These are phyloP conservation scores for Hypholoma fasciculare DNA, from an alignment of 768 basidiomycete species.

Conservation along the genomic window DNA sequence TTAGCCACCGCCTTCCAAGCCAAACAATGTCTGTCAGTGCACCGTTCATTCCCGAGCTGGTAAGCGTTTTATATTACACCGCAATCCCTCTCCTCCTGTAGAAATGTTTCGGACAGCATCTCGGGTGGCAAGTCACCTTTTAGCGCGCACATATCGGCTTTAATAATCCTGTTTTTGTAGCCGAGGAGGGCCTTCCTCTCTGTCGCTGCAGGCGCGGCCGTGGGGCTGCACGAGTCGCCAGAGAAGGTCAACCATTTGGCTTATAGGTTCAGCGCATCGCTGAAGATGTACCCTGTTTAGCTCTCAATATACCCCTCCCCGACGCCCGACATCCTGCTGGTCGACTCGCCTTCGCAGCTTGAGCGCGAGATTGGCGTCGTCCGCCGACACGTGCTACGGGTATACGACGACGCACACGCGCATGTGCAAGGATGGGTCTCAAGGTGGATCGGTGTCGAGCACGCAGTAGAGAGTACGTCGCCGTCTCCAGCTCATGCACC, in stretches of 20 bases:
- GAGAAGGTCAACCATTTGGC: constrained; percentile 28
- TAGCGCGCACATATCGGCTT: background rate
- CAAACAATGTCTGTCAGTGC: constrained; percentile 22
- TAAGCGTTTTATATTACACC: constrained; percentile 6
- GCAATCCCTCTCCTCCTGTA: background rate
- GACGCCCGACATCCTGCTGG: constrained; percentile 63
- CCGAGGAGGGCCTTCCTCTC: constrained; percentile 34
- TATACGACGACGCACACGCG: constrained; percentile 57
- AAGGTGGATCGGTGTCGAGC: constrained; percentile 85
- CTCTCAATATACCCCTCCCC: constrained; percentile 79
- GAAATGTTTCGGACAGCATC: constrained; percentile 34
- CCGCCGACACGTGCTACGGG: constrained; percentile 57
- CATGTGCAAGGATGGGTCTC: constrained; percentile 73
- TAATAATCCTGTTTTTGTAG: constrained; percentile 18
- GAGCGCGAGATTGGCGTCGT: constrained; percentile 75
- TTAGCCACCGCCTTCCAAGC: constrained; percentile 11
- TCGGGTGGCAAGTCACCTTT: constrained; percentile 24
- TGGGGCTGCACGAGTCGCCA: constrained; percentile 30
- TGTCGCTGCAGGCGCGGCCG: constrained; percentile 30
- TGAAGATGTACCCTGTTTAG: constrained; percentile 41
- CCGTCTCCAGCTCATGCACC: too few relatives aligned
- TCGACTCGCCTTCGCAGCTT: constrained; percentile 75
- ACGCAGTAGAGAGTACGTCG: constrained; percentile 78
- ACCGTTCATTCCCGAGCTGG: constrained; percentile 22
- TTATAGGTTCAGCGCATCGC: background rate